These are phyloP conservation scores for Candida labiduridarum DNA, from an alignment of 1,139 yeast genomes.

Conservation along the genomic window DNA sequence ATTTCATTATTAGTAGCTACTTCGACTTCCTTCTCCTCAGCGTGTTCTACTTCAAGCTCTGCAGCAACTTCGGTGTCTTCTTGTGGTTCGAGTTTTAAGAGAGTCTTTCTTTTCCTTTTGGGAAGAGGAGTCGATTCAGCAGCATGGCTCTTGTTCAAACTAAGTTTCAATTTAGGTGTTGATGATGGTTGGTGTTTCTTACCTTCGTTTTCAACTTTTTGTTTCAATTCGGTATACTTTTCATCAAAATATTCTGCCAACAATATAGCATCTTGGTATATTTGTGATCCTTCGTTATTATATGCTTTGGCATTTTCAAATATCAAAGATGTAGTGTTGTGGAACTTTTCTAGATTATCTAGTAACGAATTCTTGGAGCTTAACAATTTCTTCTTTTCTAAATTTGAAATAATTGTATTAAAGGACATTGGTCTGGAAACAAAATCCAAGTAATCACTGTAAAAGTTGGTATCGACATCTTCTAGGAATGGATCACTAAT, in stretches of 20 bases:
- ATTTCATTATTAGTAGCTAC: conserved; percentile 15
- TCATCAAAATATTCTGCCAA: conserved; percentile 39
- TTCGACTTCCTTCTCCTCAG: conserved; percentile 15
- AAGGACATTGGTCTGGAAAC: conserved; percentile 62
- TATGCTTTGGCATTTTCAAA: conserved; percentile 61
- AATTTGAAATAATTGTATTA: conserved; percentile 42
- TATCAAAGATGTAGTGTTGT: conserved; percentile 50
- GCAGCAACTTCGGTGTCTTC: conserved; percentile 22
- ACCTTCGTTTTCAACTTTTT: conserved; percentile 22
- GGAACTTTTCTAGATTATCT: conserved; percentile 49
- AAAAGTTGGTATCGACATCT: conserved; percentile 54
- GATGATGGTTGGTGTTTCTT: conserved; percentile 8
- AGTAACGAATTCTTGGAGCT: conserved; percentile 28
- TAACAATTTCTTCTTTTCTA: conserved; percentile 45
- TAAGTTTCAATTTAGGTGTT: conserved; percentile 27
- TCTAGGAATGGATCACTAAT: conserved; percentile 61
- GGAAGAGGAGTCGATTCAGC: conserved; percentile 19
- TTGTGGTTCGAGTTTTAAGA: conserved; percentile 20
- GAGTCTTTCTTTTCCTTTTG: conserved; percentile 24
- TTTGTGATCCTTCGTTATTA: conserved; percentile 57
- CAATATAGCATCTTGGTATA: conserved; percentile 57
- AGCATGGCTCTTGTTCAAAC: conserved; percentile 22
- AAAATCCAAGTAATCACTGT: conserved; percentile 61
- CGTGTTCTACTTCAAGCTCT: conserved; percentile 13
- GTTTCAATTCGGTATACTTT: conserved; percentile 29